Conservation (phyloP, 192 early-diverging fungal genomes). For the Podila epigama region DNA sequence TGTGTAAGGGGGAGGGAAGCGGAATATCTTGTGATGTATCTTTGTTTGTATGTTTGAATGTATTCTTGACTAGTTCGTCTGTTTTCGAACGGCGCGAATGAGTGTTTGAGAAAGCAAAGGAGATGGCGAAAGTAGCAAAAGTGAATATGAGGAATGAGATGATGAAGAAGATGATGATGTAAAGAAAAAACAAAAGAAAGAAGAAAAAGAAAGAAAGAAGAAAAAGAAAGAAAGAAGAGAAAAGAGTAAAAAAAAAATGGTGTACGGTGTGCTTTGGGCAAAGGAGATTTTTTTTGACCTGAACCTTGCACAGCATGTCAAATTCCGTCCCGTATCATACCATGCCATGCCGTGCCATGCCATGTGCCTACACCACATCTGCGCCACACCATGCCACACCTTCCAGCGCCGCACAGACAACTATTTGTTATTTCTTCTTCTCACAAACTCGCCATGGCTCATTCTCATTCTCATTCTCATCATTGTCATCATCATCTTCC, state of each 20-base stretch:
- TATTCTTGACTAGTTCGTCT: no score
- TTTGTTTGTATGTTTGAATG: no score
- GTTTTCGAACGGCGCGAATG: neutral
- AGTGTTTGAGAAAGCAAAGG: neutral
- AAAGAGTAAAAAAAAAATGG: neutral
- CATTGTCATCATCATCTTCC: no score
- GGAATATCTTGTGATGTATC: neutral
- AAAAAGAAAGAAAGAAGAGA: neutral
- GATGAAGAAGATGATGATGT: neutral
- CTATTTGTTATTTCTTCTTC: neutral
- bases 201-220: neutral
- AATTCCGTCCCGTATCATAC: no score
- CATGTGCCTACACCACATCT: no score
- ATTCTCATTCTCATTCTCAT: no score
- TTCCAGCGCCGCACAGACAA: no score
- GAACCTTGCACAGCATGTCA: no score
- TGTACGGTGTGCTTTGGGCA: no score
- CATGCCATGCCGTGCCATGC: no score
- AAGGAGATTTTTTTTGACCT: neutral
- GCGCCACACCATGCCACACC: no score
- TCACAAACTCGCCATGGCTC: neutral
- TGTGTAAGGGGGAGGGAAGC: neutral
- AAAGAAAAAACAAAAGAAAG: constrained; percentile 1
- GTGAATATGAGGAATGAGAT: neutral
- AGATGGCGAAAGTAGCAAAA: neutral